A percentile compares a stretch with the other conserved stretches of the same genome.
These are phyloP conservation scores for Leishmania tropica DNA, from an alignment of 208 protist species.

Conservation along the genomic window DNA sequence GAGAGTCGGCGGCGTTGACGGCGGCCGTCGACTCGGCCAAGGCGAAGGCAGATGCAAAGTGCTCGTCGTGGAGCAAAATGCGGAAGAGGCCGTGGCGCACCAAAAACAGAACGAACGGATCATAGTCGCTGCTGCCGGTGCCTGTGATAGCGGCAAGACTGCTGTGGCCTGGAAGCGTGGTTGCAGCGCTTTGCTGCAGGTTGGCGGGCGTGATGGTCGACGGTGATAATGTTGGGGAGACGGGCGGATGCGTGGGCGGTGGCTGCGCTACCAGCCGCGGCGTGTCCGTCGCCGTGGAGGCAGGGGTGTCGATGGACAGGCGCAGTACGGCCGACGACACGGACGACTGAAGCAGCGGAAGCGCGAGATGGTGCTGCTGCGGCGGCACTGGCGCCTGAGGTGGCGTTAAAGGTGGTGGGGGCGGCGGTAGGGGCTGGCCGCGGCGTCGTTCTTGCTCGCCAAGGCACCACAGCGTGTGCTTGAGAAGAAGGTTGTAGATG, in stretches of 20 bases:
- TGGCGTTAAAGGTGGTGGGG: background rate
- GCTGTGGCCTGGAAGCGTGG: background rate
- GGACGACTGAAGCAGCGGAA: background rate
- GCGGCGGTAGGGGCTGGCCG: background rate
- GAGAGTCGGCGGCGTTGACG: background rate
- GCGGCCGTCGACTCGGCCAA: conserved; percentile 4
- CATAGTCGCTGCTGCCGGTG: background rate
- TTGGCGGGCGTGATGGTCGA: background rate
- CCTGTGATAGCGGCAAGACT: background rate
- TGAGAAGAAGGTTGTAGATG: conserved; percentile 35
- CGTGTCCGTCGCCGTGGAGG: conserved; percentile 1
- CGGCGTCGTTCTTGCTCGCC: background rate
- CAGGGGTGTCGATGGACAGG: background rate
- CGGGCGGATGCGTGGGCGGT: background rate
- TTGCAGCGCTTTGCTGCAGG: background rate
- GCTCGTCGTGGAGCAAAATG: conserved; percentile 40
- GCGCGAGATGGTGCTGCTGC: background rate
- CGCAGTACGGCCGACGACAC: background rate
- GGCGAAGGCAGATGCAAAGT: conserved; percentile 33
- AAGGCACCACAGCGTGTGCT: conserved; percentile 33
- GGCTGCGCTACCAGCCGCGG: background rate
- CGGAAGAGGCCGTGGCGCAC: conserved; percentile 48
- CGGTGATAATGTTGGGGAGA: background rate
- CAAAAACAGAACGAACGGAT: conserved; percentile 29
- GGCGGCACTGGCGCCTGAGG: background rate